These are phyloP conservation scores for Alectoria sarmentosa DNA, from an alignment of 495 filamentous ascomycete genomes.

Conservation along the genomic window DNA sequence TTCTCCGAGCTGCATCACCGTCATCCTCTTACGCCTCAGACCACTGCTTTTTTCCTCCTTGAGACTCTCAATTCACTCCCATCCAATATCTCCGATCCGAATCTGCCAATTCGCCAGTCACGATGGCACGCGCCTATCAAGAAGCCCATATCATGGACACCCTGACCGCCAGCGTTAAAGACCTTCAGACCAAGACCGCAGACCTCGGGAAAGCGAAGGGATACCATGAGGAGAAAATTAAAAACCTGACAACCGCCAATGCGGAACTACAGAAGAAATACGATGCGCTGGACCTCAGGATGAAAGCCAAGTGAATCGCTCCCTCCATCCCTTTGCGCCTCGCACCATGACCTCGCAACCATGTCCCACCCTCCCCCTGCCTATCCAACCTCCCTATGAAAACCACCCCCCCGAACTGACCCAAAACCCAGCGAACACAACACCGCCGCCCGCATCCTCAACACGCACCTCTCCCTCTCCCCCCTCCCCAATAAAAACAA, in stretches of 20 bases:
- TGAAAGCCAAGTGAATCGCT: slow-evolving; percentile 20
- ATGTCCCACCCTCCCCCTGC: neutral
- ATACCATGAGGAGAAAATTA: slow-evolving; percentile 20
- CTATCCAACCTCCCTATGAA: neutral
- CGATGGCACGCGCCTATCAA: slow-evolving; percentile 24
- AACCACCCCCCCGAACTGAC: neutral
- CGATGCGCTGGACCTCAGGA: slow-evolving; percentile 19
- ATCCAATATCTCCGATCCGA: neutral
- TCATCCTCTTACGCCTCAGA: neutral
- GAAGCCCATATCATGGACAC: slow-evolving; percentile 23
- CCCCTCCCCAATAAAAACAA: slow-evolving; percentile 8
- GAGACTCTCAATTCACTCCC: too few relatives aligned
- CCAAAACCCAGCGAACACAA: slow-evolving; percentile 24
- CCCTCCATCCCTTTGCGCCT: neutral
- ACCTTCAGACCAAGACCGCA: slow-evolving; percentile 13
- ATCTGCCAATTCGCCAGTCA: neutral
- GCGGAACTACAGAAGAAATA: slow-evolving; percentile 11
- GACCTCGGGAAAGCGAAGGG: slow-evolving; percentile 18
- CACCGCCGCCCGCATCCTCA: slow-evolving; percentile 18
- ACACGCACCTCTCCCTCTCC: slow-evolving; percentile 21
- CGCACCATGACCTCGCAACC: neutral
- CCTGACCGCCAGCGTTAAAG: slow-evolving; percentile 16
- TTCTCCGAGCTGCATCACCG: neutral
- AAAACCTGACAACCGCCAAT: slow-evolving; percentile 18
- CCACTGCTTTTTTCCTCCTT: neutral